Conservation (phyloP, 352 stramenopile genomes). For the Saprolegnia diclina region DNA sequence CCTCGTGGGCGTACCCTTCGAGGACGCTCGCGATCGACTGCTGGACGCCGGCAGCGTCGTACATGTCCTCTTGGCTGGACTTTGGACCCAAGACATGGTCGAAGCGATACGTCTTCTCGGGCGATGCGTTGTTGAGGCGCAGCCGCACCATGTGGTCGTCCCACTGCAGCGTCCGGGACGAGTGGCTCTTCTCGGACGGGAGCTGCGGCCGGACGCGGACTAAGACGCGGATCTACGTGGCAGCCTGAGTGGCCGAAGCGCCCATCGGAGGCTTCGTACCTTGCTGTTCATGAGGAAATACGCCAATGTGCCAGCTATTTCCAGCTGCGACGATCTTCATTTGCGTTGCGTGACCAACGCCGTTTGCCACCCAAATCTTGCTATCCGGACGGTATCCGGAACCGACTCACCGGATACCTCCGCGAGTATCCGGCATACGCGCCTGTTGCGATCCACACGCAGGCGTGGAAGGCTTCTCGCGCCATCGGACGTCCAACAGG, state of each 20-base stretch:
- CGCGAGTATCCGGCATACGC: too few species aligned
- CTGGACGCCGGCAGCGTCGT: constrained; percentile 20
- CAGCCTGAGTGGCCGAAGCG: neutral
- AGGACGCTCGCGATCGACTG: constrained; percentile 27
- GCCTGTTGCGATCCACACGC: too few species aligned
- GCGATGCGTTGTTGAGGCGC: constrained; percentile 7
- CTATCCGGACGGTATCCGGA: constrained; percentile 4
- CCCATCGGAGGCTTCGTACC: neutral
- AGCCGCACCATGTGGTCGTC: constrained; percentile 26
- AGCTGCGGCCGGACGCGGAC: constrained; percentile 45
- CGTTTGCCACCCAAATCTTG: neutral
- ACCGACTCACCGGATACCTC: too few species aligned
- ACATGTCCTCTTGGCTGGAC: constrained; percentile 24
- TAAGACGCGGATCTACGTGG: constrained; percentile 40
- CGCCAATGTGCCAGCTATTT: constrained; percentile 1
- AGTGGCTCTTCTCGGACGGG: constrained; percentile 36
- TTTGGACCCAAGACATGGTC: constrained; percentile 50
- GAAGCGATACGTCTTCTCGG: constrained; percentile 43
- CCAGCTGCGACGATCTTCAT: neutral
- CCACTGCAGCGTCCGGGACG: constrained; percentile 32
- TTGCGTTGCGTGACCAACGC: neutral
- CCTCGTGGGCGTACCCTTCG: constrained; percentile 13
- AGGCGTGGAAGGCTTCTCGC: too few species aligned
- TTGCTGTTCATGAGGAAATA: constrained; percentile 26
- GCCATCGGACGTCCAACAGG: too few species aligned